These are phyloP conservation scores for Zangia roseola DNA, from an alignment of 768 basidiomycete genomes.

Conservation along the genomic window DNA sequence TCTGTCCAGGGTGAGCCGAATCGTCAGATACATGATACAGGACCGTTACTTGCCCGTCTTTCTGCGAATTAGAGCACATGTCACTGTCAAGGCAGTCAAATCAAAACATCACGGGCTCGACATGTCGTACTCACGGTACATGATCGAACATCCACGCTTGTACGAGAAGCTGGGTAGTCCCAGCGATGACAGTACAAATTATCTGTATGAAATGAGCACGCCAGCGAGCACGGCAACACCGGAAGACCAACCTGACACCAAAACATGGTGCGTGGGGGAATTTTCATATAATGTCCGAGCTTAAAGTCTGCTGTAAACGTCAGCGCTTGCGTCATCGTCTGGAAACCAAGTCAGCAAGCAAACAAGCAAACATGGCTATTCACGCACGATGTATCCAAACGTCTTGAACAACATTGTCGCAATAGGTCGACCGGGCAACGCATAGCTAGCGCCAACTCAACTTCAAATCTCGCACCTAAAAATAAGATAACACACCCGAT, in stretches of 20 bases:
- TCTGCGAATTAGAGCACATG: conserved; percentile 46
- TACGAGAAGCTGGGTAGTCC: conserved; percentile 72
- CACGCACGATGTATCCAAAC: conserved; percentile 62
- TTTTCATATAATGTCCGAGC: conserved; percentile 63
- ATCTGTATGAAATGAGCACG: conserved; percentile 36
- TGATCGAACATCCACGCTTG: conserved; percentile 70
- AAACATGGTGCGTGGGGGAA: conserved; percentile 76
- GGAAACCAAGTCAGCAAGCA: background rate
- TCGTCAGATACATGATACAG: background rate
- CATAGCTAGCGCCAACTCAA: conserved; percentile 40
- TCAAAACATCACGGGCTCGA: background rate
- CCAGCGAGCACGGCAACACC: background rate
- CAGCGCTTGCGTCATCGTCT: conserved; percentile 47
- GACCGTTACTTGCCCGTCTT: conserved; percentile 29
- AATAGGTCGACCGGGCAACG: conserved; percentile 71
- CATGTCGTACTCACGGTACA: conserved; percentile 44
- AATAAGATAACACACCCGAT: conserved; percentile 44
- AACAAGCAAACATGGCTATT: background rate
- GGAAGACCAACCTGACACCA: conserved; percentile 48
- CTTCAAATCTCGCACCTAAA: background rate
- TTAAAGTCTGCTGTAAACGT: conserved; percentile 76
- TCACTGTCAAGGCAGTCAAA: conserved; percentile 31
- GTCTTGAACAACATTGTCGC: conserved; percentile 90
- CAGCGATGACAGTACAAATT: conserved; percentile 63
- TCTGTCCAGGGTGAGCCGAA: conserved; percentile 15